Evolutionary conservation across 2,329 filamentous ascomycete genomes (phyloP), one percentile per base, ranked within the genome.

Genomic region (Orbilia javanica): DNA sequence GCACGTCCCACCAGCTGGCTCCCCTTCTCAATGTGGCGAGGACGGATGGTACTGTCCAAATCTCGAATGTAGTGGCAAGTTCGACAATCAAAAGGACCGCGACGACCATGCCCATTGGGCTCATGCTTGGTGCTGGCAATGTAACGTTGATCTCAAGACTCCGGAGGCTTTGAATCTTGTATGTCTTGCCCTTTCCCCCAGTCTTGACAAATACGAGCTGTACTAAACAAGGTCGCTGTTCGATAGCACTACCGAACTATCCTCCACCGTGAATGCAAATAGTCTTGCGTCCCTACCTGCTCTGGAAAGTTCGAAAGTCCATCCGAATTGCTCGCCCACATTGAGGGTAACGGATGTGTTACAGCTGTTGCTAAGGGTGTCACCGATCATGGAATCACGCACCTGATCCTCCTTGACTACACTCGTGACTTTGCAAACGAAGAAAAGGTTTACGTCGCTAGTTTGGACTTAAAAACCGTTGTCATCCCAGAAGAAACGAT

Each of bases 41-140:
- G 31, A 29, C 29, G 39, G 50, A 0, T 77, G 63, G 31, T 36
- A 46, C 7, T 78, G 67, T 22, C 74, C 74, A 0, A 1, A 48
- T 6, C 10, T 39, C 6, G 18, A 36, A 4, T 72, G 74, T 25
- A 5, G 27, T 15, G 20, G 50, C 2, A 64, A 67, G 31, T 78
- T 78, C 22, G n/a, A 52, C 6, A n/a, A 11, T 11, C 44, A 55
- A 11, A 71, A 72, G 53, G 74, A 78, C 48, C 57, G 67, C 18
- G n/a, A 62, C 13, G 74, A 78, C 22, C 74, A 78, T 25, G 67
- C 74, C 22, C 44, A 60, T 42, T 78, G 74, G 74, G 25, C 10
- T 1, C 74, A 78, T 50, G 74, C 39, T 4, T 78, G 67, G 67
- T 78, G 74, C 29, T 68, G 29, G 50, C 34, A 72, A 4, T 78